Percentiles rank a stretch among this genome's conserved stretches.
Conservation (phyloP, 2,329 filamentous ascomycete species). For the Penicillium sp. region DNA sequence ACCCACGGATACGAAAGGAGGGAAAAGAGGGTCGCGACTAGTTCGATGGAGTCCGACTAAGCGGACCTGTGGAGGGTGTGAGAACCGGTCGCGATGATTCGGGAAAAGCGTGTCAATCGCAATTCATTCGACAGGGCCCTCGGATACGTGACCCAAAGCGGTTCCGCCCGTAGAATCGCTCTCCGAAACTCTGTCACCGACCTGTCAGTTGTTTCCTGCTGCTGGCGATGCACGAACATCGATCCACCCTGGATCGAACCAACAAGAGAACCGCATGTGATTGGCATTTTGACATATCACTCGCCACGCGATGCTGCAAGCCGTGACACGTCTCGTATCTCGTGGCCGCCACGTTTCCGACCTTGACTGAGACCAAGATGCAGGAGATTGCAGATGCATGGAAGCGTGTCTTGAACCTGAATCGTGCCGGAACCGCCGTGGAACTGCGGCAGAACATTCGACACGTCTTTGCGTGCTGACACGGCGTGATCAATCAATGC, state of each 20-base stretch:
- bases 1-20: neutral
- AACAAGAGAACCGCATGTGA: neutral
- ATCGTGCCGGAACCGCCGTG: conserved; percentile 17
- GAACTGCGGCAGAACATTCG: conserved; percentile 22
- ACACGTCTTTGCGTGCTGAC: neutral
- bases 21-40: neutral
- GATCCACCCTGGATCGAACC: neutral
- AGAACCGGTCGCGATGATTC: neutral
- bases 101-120: neutral
- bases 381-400: neutral
- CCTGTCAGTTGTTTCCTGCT: conserved; percentile 1
- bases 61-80: neutral
- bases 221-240: neutral
- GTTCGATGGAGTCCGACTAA: neutral
- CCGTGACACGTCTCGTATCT: conserved; percentile 18
- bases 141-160: neutral
- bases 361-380: conserved; percentile 3
- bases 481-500: conserved; percentile 2
- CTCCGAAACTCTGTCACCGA: conserved; percentile 1
- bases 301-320: conserved; percentile 10
- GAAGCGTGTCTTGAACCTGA: neutral
- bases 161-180: neutral
- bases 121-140: neutral
- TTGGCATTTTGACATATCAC: conserved; percentile 5
- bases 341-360: conserved; percentile 37